Base-by-base conservation (phyloP, 345 rosid species). In the Eucalyptus tenuipes region DNA sequence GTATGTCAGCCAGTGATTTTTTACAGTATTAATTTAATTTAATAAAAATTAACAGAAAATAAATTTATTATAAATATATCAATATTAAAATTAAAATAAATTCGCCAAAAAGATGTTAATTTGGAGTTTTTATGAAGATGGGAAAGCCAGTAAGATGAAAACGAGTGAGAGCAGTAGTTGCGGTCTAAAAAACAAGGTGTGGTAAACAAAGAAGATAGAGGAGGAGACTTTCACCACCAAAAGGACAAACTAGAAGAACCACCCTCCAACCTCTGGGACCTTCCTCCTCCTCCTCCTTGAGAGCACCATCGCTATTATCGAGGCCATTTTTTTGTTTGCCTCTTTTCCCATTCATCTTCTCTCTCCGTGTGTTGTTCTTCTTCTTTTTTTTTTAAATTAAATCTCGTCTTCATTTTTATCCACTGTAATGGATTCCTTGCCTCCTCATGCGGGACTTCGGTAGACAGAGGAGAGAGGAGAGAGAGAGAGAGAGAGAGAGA, bases 361-460 rank as follows among this genome's bases (percentile, higher is more conserved):
- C 22, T 37, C 25, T 48, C 24, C 1, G 3, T 49, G 10, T 6
- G 44, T n/a, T n/a, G n/a, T 42, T 42, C 8, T 20, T 18, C 40
- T 49, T 71, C 15, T 4, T 29, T 64, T 15, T 31, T 52, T 10
- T 42, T 44, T 8, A 2, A 18, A 20, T 52, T 52, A 52, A 16
- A 47, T 61, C 37, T 5, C 31, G 33, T 57, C 61, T 85, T 85
- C 22, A 40, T 66, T 42, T 87, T 84, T n/a, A 10, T 64, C 55
- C 44, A 17, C 31, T 42, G 59, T 50, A 17, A 53, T 84, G 87
- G 75, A 88, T 91, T 47, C 90, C 87, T 91, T 91, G 89, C 93
- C 91, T 82, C 87, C 86, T 45, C 87, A 11, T 84, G 89, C 87
- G 91, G 91, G 64, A 49, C 87, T 88, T 86, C 44, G 29, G 68